Base-by-base conservation (phyloP, 2,329 filamentous ascomycete species). In the Scytalidium sp. region DNA sequence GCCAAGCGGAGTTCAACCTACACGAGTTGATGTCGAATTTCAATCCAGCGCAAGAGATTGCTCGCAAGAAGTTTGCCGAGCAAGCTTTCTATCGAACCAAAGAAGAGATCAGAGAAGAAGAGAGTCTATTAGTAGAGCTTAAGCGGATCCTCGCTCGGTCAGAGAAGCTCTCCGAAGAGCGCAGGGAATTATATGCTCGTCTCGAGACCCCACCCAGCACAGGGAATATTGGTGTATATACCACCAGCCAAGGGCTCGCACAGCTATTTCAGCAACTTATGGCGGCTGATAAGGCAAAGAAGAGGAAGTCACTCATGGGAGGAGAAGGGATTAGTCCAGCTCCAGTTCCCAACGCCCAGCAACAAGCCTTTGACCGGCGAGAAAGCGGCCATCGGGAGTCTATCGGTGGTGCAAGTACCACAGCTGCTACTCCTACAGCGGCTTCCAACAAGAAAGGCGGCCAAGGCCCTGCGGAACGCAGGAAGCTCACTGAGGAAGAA, bases 71-170 rank as follows among this genome's bases (percentile, higher is more conserved):
- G 50, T 88, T 96, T 61, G 93, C 91, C 3, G 81, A 88, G 55
- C 84, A 87, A 45, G 83, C 92, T 43, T 79, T 97, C 56, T 83
- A 85, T 43, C 83, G 94, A 39, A 88, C 86, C 8, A 85, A 85
- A 55, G 90, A 96, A 55, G 93, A 99, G 69, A 88, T 93, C 21
- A 85, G 89, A 54, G 94, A 99, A 67, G 94, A 99, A 70, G 88
- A 95, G 60, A 87, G 90, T 27, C 74, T 99, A 2, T 79, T 99
- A 17, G 80, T 93, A 51, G 94, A 99, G 65, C 82, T 99, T 49
- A 91, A 95, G 63, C 87, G 94, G 51, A 97, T 99, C 57, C 82
- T 96, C 62, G 85, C 88, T 55, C 85, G 91, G 52, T 89, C 92
- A 56, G 88, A 94, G 58, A 85, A 84, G 50, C 87, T 97, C 64